Base-by-base conservation (phyloP, 352 stramenopile genomes). In the Globisporangium solare region DNA sequence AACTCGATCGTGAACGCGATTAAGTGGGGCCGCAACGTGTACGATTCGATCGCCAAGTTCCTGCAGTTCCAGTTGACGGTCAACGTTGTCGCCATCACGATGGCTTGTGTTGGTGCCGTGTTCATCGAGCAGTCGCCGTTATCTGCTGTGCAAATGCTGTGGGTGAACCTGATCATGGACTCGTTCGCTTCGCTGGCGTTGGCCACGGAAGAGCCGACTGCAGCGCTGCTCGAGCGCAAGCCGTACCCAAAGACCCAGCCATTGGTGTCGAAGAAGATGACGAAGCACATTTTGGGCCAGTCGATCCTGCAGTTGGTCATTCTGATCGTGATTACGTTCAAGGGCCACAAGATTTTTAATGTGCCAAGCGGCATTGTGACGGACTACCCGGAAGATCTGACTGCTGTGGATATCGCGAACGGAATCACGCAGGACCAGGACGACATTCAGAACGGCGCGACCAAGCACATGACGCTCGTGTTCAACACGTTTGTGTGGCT, bases 101-200 rank as follows among this genome's bases (percentile, higher is more conserved):
- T 97, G 18, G 93, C 91, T 13, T 97, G 97, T 56, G 60, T 98
- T 24, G 88, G 85, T 21, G 86, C 90, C 1, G 68, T 84, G 20
- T 53, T 71, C 6, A 54, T 86, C 15, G 63, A 83, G 24, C 73
- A 85, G 51, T 86, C 81, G 27, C 91, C 91, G 6, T 61, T 98
- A 17, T 95, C 90, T 41, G 89, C 94, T 35, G 90, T 98, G 1
- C 96, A 98, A 74, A 96, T 99, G 87, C 74, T 99, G 15, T 99
- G 94, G 95, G 89, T 99, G 18, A 98, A 99, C 67, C 66, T 99
- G 32, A 98, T 98, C 67, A 99, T 98, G 94, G 95, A 98, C 71
- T 97, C 89, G 15, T 96, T 98, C 62, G 94, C 93, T 8, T 94
- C 95, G 35, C 70, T 98, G 8, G 94, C 95, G n/a, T 76, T 99